These are phyloP conservation scores for Alternaria angustiovoidea DNA, from an alignment of 2,329 filamentous ascomycete species.

Conservation along the genomic window DNA sequence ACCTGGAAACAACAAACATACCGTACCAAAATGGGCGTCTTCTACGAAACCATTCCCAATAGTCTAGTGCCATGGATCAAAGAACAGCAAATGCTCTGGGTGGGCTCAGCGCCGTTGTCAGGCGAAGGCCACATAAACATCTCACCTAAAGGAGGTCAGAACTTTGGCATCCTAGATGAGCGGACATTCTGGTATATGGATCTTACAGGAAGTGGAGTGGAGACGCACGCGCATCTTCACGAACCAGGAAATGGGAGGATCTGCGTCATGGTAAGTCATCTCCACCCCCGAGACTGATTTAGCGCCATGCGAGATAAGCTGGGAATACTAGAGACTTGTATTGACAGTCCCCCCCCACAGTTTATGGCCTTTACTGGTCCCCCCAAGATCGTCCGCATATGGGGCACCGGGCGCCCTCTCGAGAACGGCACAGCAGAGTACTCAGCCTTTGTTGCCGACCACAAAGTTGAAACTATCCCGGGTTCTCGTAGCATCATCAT, in stretches of 20 bases:
- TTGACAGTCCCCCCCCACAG: neutral
- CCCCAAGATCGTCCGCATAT: conserved; percentile 55
- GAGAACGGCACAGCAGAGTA: conserved; percentile 51
- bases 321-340: neutral
- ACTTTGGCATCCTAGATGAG: conserved; percentile 48
- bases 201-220: conserved; percentile 53
- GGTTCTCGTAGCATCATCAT: conserved; percentile 53
- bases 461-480: conserved; percentile 48
- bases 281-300: neutral
- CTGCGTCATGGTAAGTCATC: conserved; percentile 40
- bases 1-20: neutral
- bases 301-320: neutral
- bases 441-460: conserved; percentile 40
- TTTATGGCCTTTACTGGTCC: conserved; percentile 55
- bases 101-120: conserved; percentile 54
- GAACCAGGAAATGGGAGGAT: conserved; percentile 54
- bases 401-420: conserved; percentile 50
- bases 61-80: conserved; percentile 54
- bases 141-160: conserved; percentile 54
- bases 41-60: conserved; percentile 54
- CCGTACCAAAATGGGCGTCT: conserved; percentile 49
- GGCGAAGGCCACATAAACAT: conserved; percentile 55
- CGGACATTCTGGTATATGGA: conserved; percentile 56
- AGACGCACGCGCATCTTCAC: conserved; percentile 55
- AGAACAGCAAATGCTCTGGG: conserved; percentile 56